A percentile compares a stretch with the other conserved stretches of the same genome.
Conservation (phyloP, 164 flowering plant species). For the Saururus chinensis region DNA sequence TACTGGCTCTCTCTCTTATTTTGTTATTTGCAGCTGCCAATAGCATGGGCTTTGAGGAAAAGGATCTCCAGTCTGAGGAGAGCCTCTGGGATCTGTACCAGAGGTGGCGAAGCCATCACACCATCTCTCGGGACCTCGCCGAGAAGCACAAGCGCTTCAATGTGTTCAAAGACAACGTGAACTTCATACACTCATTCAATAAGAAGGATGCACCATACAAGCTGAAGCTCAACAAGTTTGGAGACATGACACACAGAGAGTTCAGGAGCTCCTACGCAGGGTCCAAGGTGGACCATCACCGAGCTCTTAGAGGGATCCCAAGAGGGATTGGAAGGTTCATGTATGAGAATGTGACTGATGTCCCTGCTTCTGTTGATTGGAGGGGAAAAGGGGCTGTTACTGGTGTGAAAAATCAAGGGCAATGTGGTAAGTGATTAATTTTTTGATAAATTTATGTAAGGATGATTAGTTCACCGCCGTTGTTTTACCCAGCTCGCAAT, state of each 20-base stretch:
- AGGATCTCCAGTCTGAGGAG: constrained; percentile 44
- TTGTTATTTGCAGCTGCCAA: constrained; percentile 17
- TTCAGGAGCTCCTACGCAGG: constrained; percentile 39
- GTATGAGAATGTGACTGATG: constrained; percentile 29
- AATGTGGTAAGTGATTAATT: constrained; percentile 45
- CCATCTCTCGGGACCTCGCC: constrained; percentile 27
- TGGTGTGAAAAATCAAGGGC: constrained; percentile 63
- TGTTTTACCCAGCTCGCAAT: too few species aligned
- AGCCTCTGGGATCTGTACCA: constrained; percentile 49
- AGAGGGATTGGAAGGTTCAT: constrained; percentile 36
- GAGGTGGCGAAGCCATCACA: constrained; percentile 58
- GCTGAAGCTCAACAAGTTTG: constrained; percentile 54
- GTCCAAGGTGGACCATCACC: constrained; percentile 43
- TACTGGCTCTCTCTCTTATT: constrained; percentile 20
- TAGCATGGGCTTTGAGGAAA: constrained; percentile 38
- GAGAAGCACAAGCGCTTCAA: constrained; percentile 58
- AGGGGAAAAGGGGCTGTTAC: constrained; percentile 67
- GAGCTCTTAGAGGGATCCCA: constrained; percentile 35
- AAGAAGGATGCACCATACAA: constrained; percentile 50
- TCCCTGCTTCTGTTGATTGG: constrained; percentile 66
- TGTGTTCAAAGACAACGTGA: constrained; percentile 49
- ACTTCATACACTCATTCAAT: constrained; percentile 35
- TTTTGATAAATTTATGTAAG: too few species aligned
- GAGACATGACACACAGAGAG: constrained; percentile 61
- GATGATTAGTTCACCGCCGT: too few species aligned